phyloP scores from a whole-genome alignment of 2,329 filamentous ascomycete genomes.

The Fusarium udum region DNA sequence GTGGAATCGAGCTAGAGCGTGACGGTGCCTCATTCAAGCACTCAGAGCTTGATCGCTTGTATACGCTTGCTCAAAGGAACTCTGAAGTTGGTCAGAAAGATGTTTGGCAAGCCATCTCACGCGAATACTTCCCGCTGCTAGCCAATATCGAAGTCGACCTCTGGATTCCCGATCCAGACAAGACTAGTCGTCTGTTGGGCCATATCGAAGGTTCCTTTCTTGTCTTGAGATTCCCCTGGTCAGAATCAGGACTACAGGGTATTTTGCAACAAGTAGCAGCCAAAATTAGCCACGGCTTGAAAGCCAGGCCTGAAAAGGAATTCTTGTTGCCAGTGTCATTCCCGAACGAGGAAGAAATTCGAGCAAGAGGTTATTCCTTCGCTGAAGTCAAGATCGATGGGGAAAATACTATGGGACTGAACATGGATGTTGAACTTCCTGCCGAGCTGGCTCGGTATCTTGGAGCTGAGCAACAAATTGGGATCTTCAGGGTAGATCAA shows the following conservation, averaged over 20 bases:
- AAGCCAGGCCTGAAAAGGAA: constrained; percentile 67
- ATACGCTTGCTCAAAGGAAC: constrained; percentile 76
- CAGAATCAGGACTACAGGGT: constrained; percentile 59
- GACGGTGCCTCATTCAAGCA: constrained; percentile 74
- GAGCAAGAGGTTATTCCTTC: constrained; percentile 65
- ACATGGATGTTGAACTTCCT: constrained; percentile 68
- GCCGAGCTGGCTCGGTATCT: constrained; percentile 71
- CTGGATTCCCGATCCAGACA: constrained; percentile 73
- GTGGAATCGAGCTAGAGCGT: constrained; percentile 75
- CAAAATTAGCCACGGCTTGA: constrained; percentile 60
- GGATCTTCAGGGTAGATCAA: constrained; percentile 74
- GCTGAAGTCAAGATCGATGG: constrained; percentile 74
- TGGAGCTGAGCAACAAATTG: constrained; percentile 72
- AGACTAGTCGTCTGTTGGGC: constrained; percentile 61
- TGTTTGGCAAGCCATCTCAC: constrained; percentile 76
- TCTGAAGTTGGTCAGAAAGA: constrained; percentile 46
- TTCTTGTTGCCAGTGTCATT: constrained; percentile 73
- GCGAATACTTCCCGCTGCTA: constrained; percentile 74
- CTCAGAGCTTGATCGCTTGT: constrained; percentile 82
- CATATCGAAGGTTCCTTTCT: constrained; percentile 67
- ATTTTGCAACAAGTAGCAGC: constrained; percentile 56
- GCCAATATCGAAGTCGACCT: constrained; percentile 74
- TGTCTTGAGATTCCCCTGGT: constrained; percentile 73
- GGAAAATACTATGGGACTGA: constrained; percentile 63
- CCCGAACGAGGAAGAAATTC: constrained; percentile 66